Evolutionary conservation across 192 early-diverging fungal genomes (phyloP), one percentile per base, ranked within the genome.

Genomic region (Backusella psychrophila): DNA sequence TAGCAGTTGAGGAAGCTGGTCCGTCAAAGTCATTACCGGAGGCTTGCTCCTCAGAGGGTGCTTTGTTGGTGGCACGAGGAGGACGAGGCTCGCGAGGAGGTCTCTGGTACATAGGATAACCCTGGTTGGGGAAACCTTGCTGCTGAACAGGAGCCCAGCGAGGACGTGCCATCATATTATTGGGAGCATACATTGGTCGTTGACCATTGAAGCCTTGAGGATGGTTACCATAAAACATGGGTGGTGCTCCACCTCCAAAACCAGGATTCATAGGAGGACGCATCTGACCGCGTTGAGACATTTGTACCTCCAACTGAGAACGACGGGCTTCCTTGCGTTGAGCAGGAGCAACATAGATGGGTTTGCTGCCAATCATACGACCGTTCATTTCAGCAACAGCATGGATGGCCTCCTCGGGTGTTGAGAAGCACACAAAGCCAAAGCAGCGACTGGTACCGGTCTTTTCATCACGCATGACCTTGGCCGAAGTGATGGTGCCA

Each of bases 301-400:
- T 94, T 85, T 97, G 95, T 21, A 96, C 95, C 84, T 97, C 96
- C 76, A 98, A 93, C 87, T 99, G 96, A 71, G 94, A 93, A 82
- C 94, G 92, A 75, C 98, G 93, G 81, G 93, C 92, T 76, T 99
- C 98, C 88, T 98, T 96, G 85, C 97, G 95, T 88, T 99, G 98
- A 77, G 96, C 96, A 42, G 98, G 89, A 67, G 96, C 97, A 63
- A 99, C 98, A 82, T 98, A 99, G 79, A 99, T 93, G 66, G 98
- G 98, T 90, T 99, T 99, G 86, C 82, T 84, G 75, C 92, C 93
- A 72, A 97, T 84, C 90, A 98, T 95, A 77, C 95, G 93, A 75
- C 96, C 94, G 88, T 98, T 98, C 97, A 98, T 98, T 87, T 98
- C 98, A 72, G 95, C 92, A 53, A 96, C 96, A 72, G 98, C 98